These are phyloP conservation scores for Claviceps sp. DNA, from an alignment of 2,329 filamentous ascomycete genomes.

Conservation along the genomic window DNA sequence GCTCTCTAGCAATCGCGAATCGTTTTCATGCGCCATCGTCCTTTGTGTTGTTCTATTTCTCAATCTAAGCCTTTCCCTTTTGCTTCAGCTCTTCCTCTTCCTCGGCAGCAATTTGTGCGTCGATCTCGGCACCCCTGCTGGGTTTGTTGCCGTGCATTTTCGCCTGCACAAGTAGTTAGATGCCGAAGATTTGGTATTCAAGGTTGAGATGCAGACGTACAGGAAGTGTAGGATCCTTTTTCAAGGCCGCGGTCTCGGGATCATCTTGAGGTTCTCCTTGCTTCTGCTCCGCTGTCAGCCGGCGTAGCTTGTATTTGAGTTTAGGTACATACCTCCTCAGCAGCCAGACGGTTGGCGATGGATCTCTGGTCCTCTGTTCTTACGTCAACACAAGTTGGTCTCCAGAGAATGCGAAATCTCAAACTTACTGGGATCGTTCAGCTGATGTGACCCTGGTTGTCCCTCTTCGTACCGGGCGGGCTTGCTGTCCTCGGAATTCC, in stretches of 20 bases:
- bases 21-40: neutral
- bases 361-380: conserved; percentile 52
- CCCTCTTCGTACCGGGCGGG: conserved; percentile 56
- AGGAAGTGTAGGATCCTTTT: conserved; percentile 49
- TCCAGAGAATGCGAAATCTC: too few species aligned
- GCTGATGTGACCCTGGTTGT: conserved; percentile 51
- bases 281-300: conserved; percentile 13
- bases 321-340: conserved; percentile 36
- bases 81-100: conserved; percentile 50
- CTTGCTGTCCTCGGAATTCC: conserved; percentile 46
- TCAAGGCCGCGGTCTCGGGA: conserved; percentile 25
- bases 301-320: neutral
- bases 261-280: conserved; percentile 32
- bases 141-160: conserved; percentile 59
- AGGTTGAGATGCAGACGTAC: conserved; percentile 22
- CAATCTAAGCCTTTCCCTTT: conserved; percentile 31
- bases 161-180: conserved; percentile 29
- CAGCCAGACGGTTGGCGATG: conserved; percentile 57
- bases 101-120: conserved; percentile 53
- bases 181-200: neutral
- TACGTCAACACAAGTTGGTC: neutral
- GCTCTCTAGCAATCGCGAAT: too few species aligned
- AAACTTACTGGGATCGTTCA: conserved; percentile 56
- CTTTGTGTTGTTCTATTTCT: neutral
- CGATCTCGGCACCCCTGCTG: conserved; percentile 57